A percentile compares a stretch with the other conserved stretches of the same genome.
Evolutionary conservation across 1,284 basidiomycete species (phyloP).

Genomic region (Anthracocystis setariae): DNA sequence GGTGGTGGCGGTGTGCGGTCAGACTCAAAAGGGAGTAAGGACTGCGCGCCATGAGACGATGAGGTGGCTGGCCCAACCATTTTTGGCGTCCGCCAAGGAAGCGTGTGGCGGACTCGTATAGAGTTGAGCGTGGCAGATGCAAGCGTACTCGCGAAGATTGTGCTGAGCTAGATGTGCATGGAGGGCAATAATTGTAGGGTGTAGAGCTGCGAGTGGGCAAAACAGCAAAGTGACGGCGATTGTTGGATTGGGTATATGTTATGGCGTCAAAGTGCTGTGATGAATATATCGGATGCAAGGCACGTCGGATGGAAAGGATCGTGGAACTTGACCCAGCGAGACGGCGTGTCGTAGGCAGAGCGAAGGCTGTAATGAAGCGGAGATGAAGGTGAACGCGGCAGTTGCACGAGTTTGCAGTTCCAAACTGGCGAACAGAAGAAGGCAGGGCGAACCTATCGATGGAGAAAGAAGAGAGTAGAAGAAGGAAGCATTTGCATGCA

Average conservation of each 20-base stretch:
- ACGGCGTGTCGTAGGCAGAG: neutral
- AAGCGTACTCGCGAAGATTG: constrained; percentile 1
- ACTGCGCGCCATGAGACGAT: constrained; percentile 6
- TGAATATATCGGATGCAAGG: neutral
- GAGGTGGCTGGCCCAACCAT: constrained; percentile 26
- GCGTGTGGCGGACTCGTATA: neutral
- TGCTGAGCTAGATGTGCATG: neutral
- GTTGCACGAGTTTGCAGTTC: neutral
- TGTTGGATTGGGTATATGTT: too few species aligned
- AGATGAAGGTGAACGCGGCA: neutral
- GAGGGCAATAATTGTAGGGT: too few species aligned
- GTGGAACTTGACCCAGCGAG: neutral
- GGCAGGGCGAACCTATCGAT: neutral
- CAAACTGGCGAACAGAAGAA: neutral
- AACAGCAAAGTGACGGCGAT: too few species aligned
- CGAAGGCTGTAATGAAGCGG: neutral
- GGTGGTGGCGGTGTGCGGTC: constrained; percentile 6
- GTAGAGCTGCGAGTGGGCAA: too few species aligned
- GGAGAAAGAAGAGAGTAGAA: neutral
- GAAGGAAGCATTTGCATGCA: neutral
- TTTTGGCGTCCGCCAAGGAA: neutral
- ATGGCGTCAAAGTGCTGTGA: constrained; percentile 14
- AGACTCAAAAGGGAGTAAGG: constrained; percentile 37
- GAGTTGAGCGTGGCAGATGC: neutral
- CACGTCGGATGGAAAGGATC: too few species aligned